A percentile compares a stretch with the other conserved stretches of the same genome.
Conservation (phyloP, 352 stramenopile species). For the Globisporangium echinulatum region DNA sequence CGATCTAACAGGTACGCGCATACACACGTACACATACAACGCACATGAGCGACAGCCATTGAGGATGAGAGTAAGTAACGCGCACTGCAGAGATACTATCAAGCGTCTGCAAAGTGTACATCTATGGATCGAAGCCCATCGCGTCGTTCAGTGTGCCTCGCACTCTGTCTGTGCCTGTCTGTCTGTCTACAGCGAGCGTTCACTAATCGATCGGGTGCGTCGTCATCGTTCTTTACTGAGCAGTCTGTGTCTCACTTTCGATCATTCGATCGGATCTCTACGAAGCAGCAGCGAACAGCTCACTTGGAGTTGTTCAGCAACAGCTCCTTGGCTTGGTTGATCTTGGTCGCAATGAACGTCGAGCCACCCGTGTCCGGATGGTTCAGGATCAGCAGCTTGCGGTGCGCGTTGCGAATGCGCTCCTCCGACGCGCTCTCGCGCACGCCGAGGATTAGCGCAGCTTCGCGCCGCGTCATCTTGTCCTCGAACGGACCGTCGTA, state of each 20-base stretch:
- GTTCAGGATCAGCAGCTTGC: conserved; percentile 98
- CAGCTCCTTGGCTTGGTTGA: conserved; percentile 99
- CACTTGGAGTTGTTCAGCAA: conserved; percentile 75
- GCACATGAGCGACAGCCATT: neutral
- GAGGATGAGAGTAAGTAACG: neutral
- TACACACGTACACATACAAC: neutral
- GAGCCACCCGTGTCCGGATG: conserved; percentile 98
- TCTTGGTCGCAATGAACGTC: conserved; percentile 98
- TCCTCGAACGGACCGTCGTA: conserved; percentile 98
- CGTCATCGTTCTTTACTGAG: too few species aligned
- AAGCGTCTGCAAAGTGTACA: neutral
- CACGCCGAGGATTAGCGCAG: conserved; percentile 98
- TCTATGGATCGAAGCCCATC: too few species aligned
- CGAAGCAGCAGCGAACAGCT: neutral
- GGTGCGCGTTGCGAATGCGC: conserved; percentile 97
- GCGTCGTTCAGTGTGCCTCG: too few species aligned
- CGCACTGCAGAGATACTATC: too few species aligned
- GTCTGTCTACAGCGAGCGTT: too few species aligned
- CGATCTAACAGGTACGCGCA: too few species aligned
- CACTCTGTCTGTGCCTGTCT: too few species aligned
- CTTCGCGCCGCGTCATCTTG: conserved; percentile 98
- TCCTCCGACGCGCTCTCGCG: conserved; percentile 92
- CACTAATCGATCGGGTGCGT: too few species aligned
- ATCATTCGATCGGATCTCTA: neutral
- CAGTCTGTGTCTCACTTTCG: neutral